Evolutionary conservation across 495 filamentous ascomycete species (phyloP), one percentile per base, ranked within the genome.

Genomic region (Trichoderma asperelloides): DNA sequence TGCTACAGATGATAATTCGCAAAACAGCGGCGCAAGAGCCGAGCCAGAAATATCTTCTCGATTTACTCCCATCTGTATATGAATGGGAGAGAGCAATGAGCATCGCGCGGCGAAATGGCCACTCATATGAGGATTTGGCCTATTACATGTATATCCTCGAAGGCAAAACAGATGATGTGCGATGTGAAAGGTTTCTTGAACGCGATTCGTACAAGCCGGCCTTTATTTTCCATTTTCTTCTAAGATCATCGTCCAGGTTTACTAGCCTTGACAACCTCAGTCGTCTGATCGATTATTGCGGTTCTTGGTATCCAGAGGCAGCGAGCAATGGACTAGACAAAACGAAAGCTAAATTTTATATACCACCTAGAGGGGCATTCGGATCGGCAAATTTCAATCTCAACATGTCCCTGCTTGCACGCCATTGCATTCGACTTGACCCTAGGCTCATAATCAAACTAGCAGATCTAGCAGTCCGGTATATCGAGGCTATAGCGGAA

Each of bases 1-100:
- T 64, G 33, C 62, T 64, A 21, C 62, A 64, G n/a, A 40, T 64
- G 33, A 40, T 64, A 33, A 39, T 64, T 64, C 62, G 62, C 33
- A 64, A 43, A 41, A 33, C 7, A 21, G 40, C 40, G 7, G 16
- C 28, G 16, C 33, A 43, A 18, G 40, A 39, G 3, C 33, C 33
- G 15, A 15, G 16, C 9, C 33, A 64, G 3, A 39, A 27, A 12
- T 18, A 39, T 18, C 62, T 64, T 41, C 62, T 64, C 3, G 33
- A 64, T 41, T 2, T 64, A 27, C 40, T 64, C 6, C 62, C 62
- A 7, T 23, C 33, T 1, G 1, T n/a, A 1, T n/a, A 39, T 2
- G 21, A 40, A 30, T 43, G 62, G 62, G 40, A 43, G 16, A 21
- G 12, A 33, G 12, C 23, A 41, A 40, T 64, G 18, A 23, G 40